Evolutionary conservation across 768 basidiomycete species (phyloP).

Genomic region (Rhodotorula diobovata): DNA sequence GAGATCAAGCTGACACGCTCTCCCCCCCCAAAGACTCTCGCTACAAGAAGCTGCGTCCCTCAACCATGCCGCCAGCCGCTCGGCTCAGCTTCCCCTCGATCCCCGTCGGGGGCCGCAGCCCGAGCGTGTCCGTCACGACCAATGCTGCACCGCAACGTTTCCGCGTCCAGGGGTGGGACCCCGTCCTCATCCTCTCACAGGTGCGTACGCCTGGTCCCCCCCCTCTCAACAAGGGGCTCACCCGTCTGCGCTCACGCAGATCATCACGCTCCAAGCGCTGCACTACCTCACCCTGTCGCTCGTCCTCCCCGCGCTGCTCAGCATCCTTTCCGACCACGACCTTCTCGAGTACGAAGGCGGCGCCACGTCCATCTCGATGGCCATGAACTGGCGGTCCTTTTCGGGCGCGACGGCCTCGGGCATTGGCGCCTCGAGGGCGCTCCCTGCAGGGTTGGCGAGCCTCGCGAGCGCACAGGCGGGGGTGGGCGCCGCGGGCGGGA

Average conservation of each 20-base stretch:
- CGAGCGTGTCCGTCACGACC: slow-evolving; percentile 7
- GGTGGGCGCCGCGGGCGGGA: neutral
- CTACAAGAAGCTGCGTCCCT: too few species aligned
- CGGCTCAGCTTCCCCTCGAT: slow-evolving; percentile 26
- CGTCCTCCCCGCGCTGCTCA: slow-evolving; percentile 72
- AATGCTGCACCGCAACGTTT: slow-evolving; percentile 22
- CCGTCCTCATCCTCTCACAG: slow-evolving; percentile 78
- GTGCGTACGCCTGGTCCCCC: slow-evolving; percentile 49
- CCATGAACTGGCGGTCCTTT: slow-evolving; percentile 98
- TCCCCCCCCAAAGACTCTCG: neutral
- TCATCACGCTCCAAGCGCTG: slow-evolving; percentile 83
- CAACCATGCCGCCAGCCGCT: slow-evolving; percentile 26
- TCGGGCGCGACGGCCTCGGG: slow-evolving; percentile 75
- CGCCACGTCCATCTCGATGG: slow-evolving; percentile 58
- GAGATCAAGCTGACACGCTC: too few species aligned
- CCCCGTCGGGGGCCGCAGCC: neutral
- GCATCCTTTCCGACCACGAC: slow-evolving; percentile 53
- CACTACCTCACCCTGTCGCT: slow-evolving; percentile 87
- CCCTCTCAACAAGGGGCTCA: neutral
- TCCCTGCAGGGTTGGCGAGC: slow-evolving; percentile 73
- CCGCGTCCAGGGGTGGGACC: slow-evolving; percentile 69
- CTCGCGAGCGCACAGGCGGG: slow-evolving; percentile 57
- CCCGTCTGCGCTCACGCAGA: slow-evolving; percentile 53
- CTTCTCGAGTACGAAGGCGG: slow-evolving; percentile 46
- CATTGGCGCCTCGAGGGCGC: slow-evolving; percentile 52